Percentiles rank a stretch among this genome's conserved stretches.
These are phyloP conservation scores for Candida xyloterini DNA, from an alignment of 805 yeast species.

Conservation along the genomic window DNA sequence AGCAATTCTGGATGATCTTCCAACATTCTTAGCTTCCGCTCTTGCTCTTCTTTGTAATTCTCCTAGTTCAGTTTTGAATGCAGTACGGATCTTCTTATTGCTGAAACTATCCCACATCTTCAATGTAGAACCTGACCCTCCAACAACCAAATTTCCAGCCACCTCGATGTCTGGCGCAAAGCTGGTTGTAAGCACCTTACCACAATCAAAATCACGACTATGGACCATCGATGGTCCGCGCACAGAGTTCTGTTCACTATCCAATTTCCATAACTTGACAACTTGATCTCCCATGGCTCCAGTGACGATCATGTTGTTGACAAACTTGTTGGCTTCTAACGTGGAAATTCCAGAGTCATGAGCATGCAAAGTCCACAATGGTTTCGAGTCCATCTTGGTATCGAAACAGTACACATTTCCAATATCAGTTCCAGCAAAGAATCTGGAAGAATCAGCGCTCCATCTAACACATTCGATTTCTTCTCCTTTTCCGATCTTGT, in stretches of 20 bases:
- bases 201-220: conserved; percentile 90
- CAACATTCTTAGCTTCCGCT: conserved; percentile 50
- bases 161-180: conserved; percentile 83
- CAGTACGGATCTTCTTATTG: conserved; percentile 70
- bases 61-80: conserved; percentile 59
- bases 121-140: conserved; percentile 81
- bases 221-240: conserved; percentile 76
- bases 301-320: conserved; percentile 76
- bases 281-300: conserved; percentile 89
- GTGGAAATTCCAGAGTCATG: conserved; percentile 93
- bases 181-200: conserved; percentile 78
- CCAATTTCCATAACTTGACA: conserved; percentile 84
- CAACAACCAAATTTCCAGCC: conserved; percentile 79
- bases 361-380: conserved; percentile 94
- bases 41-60: conserved; percentile 55
- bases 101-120: conserved; percentile 92
- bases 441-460: conserved; percentile 50
- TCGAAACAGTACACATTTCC: conserved; percentile 91
- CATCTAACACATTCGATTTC: conserved; percentile 84
- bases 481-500: conserved; percentile 54
- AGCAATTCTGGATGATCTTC: conserved; percentile 70
- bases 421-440: conserved; percentile 86
- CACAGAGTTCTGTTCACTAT: conserved; percentile 11
- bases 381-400: conserved; percentile 61
- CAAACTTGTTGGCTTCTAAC: conserved; percentile 61